Percentiles rank a stretch among this genome's conserved stretches.
Conservation (phyloP, 129 eudicot species). For the Cynara cardunculus region DNA sequence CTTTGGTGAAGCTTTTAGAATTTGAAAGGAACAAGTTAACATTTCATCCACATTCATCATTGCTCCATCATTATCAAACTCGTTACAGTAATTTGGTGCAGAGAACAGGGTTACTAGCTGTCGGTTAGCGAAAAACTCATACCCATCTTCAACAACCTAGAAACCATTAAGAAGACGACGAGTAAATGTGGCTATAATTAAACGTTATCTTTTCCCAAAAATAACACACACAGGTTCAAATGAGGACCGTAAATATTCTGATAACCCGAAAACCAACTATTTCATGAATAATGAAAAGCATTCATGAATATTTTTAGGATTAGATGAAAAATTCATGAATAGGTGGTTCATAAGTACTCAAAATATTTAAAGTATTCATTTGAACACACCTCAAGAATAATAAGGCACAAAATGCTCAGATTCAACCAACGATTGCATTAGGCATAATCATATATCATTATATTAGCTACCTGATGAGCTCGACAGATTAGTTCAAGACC, state of each 20-base stretch:
- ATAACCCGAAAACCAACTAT: not conserved
- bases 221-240: not conserved
- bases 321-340: not conserved
- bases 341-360: not conserved
- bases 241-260: not conserved
- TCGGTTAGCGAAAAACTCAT: conserved; percentile 48
- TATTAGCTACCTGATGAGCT: conserved; percentile 46
- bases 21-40: conserved; percentile 46
- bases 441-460: not conserved
- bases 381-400: not conserved
- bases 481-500: conserved; percentile 43
- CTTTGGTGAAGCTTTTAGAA: conserved; percentile 35
- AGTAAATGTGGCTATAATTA: not conserved
- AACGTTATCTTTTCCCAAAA: not conserved
- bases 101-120: conserved; percentile 53
- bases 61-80: conserved; percentile 53
- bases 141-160: conserved; percentile 59
- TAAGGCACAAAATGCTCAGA: not conserved
- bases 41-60: conserved; percentile 51
- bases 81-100: conserved; percentile 51
- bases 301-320: not conserved
- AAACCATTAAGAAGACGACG: not conserved
- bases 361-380: no score
- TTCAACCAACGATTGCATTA: not conserved
- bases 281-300: no score